phyloP scores from a whole-genome alignment of 495 filamentous ascomycete species.

The Aspergillus olivimuriae region DNA sequence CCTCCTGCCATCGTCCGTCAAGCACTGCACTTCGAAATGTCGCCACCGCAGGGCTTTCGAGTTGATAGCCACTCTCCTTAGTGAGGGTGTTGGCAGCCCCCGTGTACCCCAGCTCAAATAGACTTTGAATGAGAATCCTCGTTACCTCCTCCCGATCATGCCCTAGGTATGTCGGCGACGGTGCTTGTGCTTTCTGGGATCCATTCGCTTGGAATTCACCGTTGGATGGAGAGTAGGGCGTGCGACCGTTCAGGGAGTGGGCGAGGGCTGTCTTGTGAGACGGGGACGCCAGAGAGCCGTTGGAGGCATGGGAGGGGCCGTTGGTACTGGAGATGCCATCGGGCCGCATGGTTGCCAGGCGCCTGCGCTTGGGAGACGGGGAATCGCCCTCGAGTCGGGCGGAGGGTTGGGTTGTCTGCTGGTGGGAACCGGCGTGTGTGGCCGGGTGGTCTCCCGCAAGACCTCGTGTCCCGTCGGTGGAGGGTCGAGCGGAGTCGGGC shows the following conservation, averaged over 20 bases:
- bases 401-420: constrained; percentile 16
- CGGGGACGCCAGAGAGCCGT: constrained; percentile 32
- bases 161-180: constrained; percentile 54
- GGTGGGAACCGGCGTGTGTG: constrained; percentile 23
- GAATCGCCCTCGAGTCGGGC: constrained; percentile 32
- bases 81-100: constrained; percentile 65
- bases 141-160: constrained; percentile 94
- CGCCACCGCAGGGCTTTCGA: constrained; percentile 81
- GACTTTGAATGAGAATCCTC: constrained; percentile 82
- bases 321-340: constrained; percentile 46
- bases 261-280: constrained; percentile 36
- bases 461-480: constrained; percentile 16
- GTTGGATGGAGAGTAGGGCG: constrained; percentile 26
- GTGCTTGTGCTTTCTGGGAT: constrained; percentile 27
- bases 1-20: constrained; percentile 74
- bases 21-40: constrained; percentile 78
- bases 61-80: constrained; percentile 78
- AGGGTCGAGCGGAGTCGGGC: constrained; percentile 16
- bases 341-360: constrained; percentile 56
- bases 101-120: constrained; percentile 81
- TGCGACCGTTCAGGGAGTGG: constrained; percentile 46
- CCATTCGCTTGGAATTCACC: constrained; percentile 45
- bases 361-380: constrained; percentile 54
- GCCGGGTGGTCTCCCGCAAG: constrained; percentile 17
- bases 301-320: constrained; percentile 43